phyloP scores from a whole-genome alignment of 78 protist species.

The Dictyostelium firmibasis region DNA sequence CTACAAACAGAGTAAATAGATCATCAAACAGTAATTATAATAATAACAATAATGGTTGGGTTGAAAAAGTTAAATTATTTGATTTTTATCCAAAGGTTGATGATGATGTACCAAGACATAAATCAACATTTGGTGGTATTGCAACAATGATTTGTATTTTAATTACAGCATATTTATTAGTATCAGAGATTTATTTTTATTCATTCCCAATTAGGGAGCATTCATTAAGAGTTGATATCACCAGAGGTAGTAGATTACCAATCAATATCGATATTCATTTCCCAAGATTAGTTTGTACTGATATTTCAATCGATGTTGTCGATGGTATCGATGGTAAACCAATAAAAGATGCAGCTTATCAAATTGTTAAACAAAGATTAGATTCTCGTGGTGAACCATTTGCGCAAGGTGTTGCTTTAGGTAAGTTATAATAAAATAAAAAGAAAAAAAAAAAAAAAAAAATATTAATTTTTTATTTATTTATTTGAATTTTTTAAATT shows the following conservation, averaged over 20 bases:
- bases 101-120: conserved; percentile 49
- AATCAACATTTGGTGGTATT: conserved; percentile 55
- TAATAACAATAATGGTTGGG: background rate
- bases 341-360: conserved; percentile 61
- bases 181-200: conserved; percentile 55
- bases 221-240: conserved; percentile 47
- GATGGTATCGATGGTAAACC: conserved; percentile 74
- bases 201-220: conserved; percentile 64
- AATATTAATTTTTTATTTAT: too few species aligned
- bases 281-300: conserved; percentile 55
- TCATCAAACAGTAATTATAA: background rate
- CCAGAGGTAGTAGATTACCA: conserved; percentile 40
- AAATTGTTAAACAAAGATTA: conserved; percentile 46
- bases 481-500: too few species aligned
- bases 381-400: conserved; percentile 13
- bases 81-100: conserved; percentile 72
- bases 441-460: background rate
- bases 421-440: background rate
- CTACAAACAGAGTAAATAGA: background rate
- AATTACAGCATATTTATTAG: conserved; percentile 20
- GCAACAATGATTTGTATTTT: conserved; percentile 24
- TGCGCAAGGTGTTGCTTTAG: conserved; percentile 25
- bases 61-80: conserved; percentile 45
- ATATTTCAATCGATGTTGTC: conserved; percentile 39
- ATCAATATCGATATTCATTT: conserved; percentile 58